Evolutionary conservation across 148 eudicot species (phyloP), one percentile per base, ranked within the genome.

Genomic region (Chenopodium formosanum): DNA sequence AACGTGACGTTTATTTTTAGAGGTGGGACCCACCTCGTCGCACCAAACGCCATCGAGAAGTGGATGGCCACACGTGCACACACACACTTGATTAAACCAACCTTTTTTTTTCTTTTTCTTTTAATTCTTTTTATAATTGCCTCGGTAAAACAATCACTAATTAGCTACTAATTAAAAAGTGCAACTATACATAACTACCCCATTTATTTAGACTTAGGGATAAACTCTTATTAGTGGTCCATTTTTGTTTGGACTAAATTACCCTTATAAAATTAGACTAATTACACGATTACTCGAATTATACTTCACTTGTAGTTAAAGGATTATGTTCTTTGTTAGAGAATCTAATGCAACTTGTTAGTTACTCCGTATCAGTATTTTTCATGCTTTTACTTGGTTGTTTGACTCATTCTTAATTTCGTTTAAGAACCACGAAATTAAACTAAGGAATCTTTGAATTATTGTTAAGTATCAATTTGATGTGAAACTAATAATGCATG

Each of bases 61-160:
- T 74, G 85, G 76, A 69, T 74, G 82, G 75, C 31, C 82, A 83
- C 85, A 83, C 85, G 82, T 78, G 82, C 62, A 56, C 62, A 56
- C 85, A 56, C 79, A 74, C 77, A 14, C 62, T 67, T 73, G 74
- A 72, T 78, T 52, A 80, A 73, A 73, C 70, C 58, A n/a, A 58
- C 66, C 66, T 14, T 23, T 7, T 16, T 67, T 80, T 31, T 60
- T 37, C 37, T 50, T 27, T 25, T 37, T 52, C n/a, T 25, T 34
- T 23, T 31, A 31, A 31, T 31, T 31, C 32, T 74, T 74, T 40
- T 4, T 40, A 40, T 40, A 40, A 40, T 40, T 52, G 47, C 85
- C 78, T 83, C 78, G 85, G 82, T 37, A 73, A 77, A 48, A 66
- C 74, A 75, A 66, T 67, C 83, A 75, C 83, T 81, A 81, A 81